Conservation (phyloP, 164 flowering plant species). For the Chimonanthus praecox region DNA sequence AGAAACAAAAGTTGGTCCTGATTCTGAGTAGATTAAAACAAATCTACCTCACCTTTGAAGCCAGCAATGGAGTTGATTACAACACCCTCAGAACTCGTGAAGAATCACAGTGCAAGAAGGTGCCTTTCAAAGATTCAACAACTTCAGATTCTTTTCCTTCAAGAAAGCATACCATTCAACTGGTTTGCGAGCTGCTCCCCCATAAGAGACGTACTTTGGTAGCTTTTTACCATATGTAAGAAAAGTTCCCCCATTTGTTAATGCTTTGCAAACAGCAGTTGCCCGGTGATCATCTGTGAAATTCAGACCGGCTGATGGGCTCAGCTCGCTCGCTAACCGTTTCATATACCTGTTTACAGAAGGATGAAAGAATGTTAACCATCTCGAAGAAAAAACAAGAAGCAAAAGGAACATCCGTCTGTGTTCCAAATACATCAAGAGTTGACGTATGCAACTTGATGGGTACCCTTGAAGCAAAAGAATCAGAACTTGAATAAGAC, state of each 20-base stretch:
- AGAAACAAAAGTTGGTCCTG: not conserved
- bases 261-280: slow-evolving; percentile 22
- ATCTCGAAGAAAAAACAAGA: not conserved
- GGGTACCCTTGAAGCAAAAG: too few relatives aligned
- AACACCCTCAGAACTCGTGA: not conserved
- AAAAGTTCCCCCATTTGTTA: slow-evolving; percentile 19
- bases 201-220: slow-evolving; percentile 20
- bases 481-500: too few relatives aligned
- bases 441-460: too few relatives aligned
- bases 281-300: slow-evolving; percentile 20
- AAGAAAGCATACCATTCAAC: slow-evolving; percentile 26
- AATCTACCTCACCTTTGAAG: not conserved
- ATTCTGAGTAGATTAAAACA: not conserved
- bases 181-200: slow-evolving; percentile 21
- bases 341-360: slow-evolving; percentile 5
- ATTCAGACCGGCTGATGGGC: slow-evolving; percentile 19
- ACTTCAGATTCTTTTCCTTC: slow-evolving; percentile 25
- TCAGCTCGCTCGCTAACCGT: slow-evolving; percentile 13
- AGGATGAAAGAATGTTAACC: not conserved
- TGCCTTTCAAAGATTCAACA: slow-evolving; percentile 11
- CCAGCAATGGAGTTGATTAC: not conserved
- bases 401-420: not conserved
- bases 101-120: not conserved
- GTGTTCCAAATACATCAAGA: not conserved
- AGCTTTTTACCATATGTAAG: slow-evolving; percentile 23